Conservation (phyloP, 1,139 yeast genomes). For the Kodamaea derodonti region DNA sequence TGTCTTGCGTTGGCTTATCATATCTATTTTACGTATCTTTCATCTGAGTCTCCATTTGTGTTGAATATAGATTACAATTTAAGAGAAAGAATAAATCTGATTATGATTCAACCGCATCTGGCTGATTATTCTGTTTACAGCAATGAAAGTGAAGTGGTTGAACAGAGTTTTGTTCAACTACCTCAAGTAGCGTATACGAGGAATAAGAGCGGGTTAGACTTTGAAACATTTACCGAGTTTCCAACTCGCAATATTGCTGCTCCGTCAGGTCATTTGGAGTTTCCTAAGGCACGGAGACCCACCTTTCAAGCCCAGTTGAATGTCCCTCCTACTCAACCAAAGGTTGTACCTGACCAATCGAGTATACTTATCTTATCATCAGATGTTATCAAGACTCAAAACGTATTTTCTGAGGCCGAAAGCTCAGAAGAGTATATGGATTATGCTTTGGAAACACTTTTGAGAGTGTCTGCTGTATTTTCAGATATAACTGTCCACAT, state of each 20-base stretch:
- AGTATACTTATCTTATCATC: neutral
- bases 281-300: neutral
- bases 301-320: neutral
- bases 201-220: neutral
- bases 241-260: neutral
- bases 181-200: neutral
- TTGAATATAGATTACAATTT: constrained; percentile 65
- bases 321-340: neutral
- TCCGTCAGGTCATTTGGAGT: neutral
- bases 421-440: constrained; percentile 1
- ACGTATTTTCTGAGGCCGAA: neutral
- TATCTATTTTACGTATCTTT: constrained; percentile 64
- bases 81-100: constrained; percentile 42
- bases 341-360: neutral
- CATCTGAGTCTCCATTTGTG: constrained; percentile 67
- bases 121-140: neutral
- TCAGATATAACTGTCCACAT: constrained; percentile 45
- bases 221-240: neutral
- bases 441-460: constrained; percentile 29
- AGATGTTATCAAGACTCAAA: neutral
- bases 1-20: constrained; percentile 57
- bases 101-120: constrained; percentile 2
- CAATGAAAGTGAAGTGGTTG: neutral
- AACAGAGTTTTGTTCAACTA: neutral
- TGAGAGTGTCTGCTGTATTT: constrained; percentile 32